These are phyloP conservation scores for Pholiota conissans DNA, from an alignment of 768 basidiomycete species.

Conservation along the genomic window DNA sequence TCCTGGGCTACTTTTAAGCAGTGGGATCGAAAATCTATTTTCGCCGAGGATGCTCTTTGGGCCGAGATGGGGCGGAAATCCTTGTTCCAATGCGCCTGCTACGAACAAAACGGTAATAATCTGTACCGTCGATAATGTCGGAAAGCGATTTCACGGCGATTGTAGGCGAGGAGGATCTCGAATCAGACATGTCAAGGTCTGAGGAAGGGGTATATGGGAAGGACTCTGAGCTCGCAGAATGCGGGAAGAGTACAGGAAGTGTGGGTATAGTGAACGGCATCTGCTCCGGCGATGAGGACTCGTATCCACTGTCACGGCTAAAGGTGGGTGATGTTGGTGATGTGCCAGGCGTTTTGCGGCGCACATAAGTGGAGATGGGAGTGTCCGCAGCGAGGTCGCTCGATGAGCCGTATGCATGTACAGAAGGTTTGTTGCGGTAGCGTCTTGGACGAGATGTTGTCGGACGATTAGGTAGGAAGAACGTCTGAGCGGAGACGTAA, in stretches of 20 bases:
- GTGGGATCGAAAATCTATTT: slow-evolving; percentile 26
- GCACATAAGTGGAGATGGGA: slow-evolving; percentile 79
- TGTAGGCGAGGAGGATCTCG: slow-evolving; percentile 16
- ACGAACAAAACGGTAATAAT: slow-evolving; percentile 32
- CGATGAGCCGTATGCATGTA: slow-evolving; percentile 48
- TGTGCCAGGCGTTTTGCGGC: slow-evolving; percentile 74
- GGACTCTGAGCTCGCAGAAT: slow-evolving; percentile 41
- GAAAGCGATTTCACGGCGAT: slow-evolving; percentile 21
- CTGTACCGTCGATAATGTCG: slow-evolving; percentile 27
- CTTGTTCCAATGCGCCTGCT: slow-evolving; percentile 40
- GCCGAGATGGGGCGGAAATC: slow-evolving; percentile 41
- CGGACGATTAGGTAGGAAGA: slow-evolving; percentile 35
- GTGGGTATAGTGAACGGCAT: slow-evolving; percentile 65
- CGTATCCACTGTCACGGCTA: slow-evolving; percentile 41
- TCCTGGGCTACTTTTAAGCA: slow-evolving; percentile 16
- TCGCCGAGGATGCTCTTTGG: slow-evolving; percentile 31
- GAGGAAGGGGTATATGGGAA: slow-evolving; percentile 41
- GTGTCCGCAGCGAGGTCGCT: slow-evolving; percentile 61
- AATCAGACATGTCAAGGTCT: slow-evolving; percentile 29
- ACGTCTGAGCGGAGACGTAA: slow-evolving; percentile 25
- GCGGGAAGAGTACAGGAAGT: slow-evolving; percentile 54
- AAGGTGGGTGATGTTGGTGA: slow-evolving; percentile 73
- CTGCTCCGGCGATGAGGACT: slow-evolving; percentile 36
- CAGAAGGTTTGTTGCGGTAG: slow-evolving; percentile 44
- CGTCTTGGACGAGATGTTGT: slow-evolving; percentile 45